A percentile compares a stretch with the other conserved stretches of the same genome.
phyloP scores from a whole-genome alignment of 768 basidiomycete genomes.

The Hericium erinaceus region DNA sequence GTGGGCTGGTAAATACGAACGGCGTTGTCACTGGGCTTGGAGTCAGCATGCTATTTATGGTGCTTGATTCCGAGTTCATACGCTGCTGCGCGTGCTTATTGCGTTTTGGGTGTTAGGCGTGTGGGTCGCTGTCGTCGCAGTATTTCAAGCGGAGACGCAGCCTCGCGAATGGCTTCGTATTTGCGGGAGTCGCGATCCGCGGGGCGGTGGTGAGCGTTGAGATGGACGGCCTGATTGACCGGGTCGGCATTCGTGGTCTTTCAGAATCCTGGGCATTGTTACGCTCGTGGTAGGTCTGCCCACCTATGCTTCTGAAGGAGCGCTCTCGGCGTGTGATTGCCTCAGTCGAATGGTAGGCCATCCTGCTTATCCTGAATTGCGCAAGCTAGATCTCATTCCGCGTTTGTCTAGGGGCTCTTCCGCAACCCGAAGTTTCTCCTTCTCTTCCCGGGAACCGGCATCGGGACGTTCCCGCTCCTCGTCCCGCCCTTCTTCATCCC shows the following conservation, averaged over 20 bases:
- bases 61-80: neutral
- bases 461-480: neutral
- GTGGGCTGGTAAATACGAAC: constrained; percentile 21
- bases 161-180: constrained; percentile 27
- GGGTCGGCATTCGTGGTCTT: constrained; percentile 23
- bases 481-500: constrained; percentile 26
- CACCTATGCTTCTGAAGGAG: constrained; percentile 21
- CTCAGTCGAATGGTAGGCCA: constrained; percentile 17
- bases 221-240: constrained; percentile 20
- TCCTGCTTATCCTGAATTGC: neutral
- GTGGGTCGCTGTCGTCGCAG: constrained; percentile 25
- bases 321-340: constrained; percentile 12
- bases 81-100: neutral
- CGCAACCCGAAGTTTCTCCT: constrained; percentile 19
- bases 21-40: constrained; percentile 23
- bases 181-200: constrained; percentile 23
- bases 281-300: constrained; percentile 20
- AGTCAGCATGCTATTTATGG: constrained; percentile 19
- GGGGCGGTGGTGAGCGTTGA: constrained; percentile 22
- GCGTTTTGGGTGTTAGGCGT: constrained; percentile 12
- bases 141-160: constrained; percentile 26
- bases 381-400: neutral
- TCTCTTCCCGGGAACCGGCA: constrained; percentile 5
- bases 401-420: constrained; percentile 18
- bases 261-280: constrained; percentile 22